Conservation (phyloP, 192 early-diverging fungal genomes). For the Entomortierella parvispora region DNA sequence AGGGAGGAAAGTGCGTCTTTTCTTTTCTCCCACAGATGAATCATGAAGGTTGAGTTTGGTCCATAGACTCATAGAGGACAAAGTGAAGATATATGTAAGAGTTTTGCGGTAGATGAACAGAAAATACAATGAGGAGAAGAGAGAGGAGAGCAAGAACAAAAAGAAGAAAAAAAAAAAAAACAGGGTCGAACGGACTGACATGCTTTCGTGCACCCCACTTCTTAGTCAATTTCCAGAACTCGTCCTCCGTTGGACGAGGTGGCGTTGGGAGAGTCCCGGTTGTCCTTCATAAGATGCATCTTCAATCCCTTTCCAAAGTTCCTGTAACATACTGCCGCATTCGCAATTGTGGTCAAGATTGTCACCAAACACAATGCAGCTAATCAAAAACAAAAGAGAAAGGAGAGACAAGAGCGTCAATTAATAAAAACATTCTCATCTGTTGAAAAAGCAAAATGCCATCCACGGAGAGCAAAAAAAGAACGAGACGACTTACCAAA, state of each 20-base stretch:
- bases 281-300: conserved; percentile 45
- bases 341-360: conserved; percentile 57
- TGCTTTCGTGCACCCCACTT: too few species aligned
- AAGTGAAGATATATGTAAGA: too few species aligned
- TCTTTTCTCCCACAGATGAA: too few species aligned
- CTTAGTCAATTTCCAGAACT: conserved; percentile 31
- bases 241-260: conserved; percentile 25
- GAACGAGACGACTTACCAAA: conserved; percentile 77
- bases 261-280: conserved; percentile 4
- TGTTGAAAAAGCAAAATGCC: conserved; percentile 69
- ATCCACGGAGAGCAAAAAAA: conserved; percentile 54
- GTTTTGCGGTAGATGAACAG: too few species aligned
- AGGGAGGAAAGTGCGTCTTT: too few species aligned
- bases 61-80: too few species aligned
- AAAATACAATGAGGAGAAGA: too few species aligned
- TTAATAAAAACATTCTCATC: conserved; percentile 12
- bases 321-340: conserved; percentile 61
- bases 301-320: conserved; percentile 70
- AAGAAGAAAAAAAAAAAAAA: too few species aligned
- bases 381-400: conserved; percentile 17
- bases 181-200: too few species aligned
- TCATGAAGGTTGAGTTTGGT: too few species aligned
- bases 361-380: conserved; percentile 61
- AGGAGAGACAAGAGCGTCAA: neutral
- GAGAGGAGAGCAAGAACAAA: too few species aligned